Evolutionary conservation across 2,329 filamentous ascomycete species (phyloP), one percentile per base, ranked within the genome.

Genomic region (Teratosphaeria pseudoeucalypti): DNA sequence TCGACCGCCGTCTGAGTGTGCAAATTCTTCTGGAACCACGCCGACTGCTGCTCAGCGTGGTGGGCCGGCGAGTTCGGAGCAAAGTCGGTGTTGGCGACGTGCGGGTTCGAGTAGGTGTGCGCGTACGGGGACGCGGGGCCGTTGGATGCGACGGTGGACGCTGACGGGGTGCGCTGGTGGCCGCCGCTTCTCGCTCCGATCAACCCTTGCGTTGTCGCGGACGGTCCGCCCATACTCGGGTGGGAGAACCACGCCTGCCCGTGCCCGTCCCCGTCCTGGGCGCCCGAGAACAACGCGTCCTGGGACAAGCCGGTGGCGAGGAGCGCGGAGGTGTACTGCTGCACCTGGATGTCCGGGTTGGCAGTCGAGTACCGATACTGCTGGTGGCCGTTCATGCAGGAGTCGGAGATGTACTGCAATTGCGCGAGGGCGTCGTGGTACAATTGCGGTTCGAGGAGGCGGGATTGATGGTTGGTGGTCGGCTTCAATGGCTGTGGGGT

Each of bases 1-100:
- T 81, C 78, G 32, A 77, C 75, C 14, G 81, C 80, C 9, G 80
- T 82, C 61, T 81, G 78, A 54, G 79, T 75, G n/a, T 82, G 79
- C 12, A 82, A 75, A 65, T 80, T 76, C 70, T 81, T 83, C 61
- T 78, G 73, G 69, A 77, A 78, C 12, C 5, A 6, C 9, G 34
- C 54, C 56, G 73, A 67, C 61, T 75, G 73, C 29, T 68, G 66
- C 57, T 69, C 68, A 71, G 74, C 70, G 68, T 70, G 70, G 56
- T 65, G 64, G 54, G 69, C 66, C 57, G 75, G 69, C 58, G 73
- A 71, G 57, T 74, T 70, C 60, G 78, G 77, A 67, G 71, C 75
- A 62, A 70, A 69, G 63, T 79, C 77, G 64, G 75, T 67, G 63
- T 73, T 73, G 60, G 75, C 76, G 65, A 81, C 78, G 57, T 77